Percentiles rank a stretch among this genome's conserved stretches.
Evolutionary conservation across 1,139 yeast species (phyloP).

Genomic region (Pneumocystis jirovecii): DNA sequence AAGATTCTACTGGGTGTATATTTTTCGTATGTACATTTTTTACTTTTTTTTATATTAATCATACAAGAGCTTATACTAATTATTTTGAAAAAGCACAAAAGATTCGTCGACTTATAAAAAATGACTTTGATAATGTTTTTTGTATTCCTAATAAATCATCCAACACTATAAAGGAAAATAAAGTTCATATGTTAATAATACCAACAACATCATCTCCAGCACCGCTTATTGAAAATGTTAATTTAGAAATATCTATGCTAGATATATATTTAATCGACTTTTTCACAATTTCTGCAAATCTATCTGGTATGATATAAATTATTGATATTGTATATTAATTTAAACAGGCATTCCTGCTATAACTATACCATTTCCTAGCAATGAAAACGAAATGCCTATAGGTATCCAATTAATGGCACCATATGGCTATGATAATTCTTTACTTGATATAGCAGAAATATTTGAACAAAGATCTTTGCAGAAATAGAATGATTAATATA

Average conservation of each 20-base stretch:
- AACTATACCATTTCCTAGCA: constrained; percentile 43
- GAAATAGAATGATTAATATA: not conserved
- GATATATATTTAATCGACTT: constrained; percentile 61
- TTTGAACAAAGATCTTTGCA: constrained; percentile 6
- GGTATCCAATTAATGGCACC: constrained; percentile 77
- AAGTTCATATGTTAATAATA: constrained; percentile 44
- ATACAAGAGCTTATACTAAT: constrained; percentile 41
- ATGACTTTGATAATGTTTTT: constrained; percentile 55
- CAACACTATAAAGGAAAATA: constrained; percentile 9
- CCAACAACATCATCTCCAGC: constrained; percentile 55
- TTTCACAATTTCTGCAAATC: constrained; percentile 75
- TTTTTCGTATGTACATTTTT: constrained; percentile 38
- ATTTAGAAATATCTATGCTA: constrained; percentile 14
- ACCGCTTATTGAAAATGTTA: constrained; percentile 35
- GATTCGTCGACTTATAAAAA: constrained; percentile 43
- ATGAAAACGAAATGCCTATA: constrained; percentile 28
- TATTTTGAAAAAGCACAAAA: constrained; percentile 66
- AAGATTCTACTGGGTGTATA: constrained; percentile 77
- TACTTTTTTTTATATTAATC: not conserved
- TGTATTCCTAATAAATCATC: constrained; percentile 34
- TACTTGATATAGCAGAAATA: constrained; percentile 33
- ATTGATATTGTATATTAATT: not conserved
- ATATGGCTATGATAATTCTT: constrained; percentile 59
- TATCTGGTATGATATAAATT: constrained; percentile 37
- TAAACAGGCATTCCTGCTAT: constrained; percentile 54